Conservation (phyloP, 768 basidiomycete species). For the Tulasnella calospora region DNA sequence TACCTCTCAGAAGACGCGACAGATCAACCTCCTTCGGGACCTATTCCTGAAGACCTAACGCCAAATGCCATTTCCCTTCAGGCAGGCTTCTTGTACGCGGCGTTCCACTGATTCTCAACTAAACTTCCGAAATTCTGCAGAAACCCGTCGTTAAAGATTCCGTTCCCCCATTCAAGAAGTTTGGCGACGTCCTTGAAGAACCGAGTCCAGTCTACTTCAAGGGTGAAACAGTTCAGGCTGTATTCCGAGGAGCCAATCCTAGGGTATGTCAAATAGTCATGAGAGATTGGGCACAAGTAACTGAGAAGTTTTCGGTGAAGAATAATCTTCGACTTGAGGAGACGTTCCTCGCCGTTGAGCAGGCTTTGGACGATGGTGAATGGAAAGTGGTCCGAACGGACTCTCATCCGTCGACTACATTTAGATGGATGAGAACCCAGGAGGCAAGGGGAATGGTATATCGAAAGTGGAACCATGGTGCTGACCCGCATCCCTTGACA, state of each 20-base stretch:
- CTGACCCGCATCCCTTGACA: not conserved
- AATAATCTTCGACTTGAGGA: slow-evolving; percentile 72
- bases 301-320: slow-evolving; percentile 36
- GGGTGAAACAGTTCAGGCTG: slow-evolving; percentile 55
- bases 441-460: slow-evolving; percentile 36
- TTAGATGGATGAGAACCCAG: slow-evolving; percentile 57
- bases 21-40: slow-evolving; percentile 54
- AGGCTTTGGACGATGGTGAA: slow-evolving; percentile 40
- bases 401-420: slow-evolving; percentile 72
- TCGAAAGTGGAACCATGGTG: not conserved
- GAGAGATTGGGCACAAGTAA: not conserved
- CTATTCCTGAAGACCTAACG: slow-evolving; percentile 59
- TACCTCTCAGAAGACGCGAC: slow-evolving; percentile 51
- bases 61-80: slow-evolving; percentile 63
- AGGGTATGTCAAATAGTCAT: slow-evolving; percentile 45
- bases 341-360: slow-evolving; percentile 67
- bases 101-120: not conserved
- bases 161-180: slow-evolving; percentile 51
- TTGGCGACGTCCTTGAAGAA: slow-evolving; percentile 58
- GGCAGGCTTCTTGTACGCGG: slow-evolving; percentile 35
- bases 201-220: slow-evolving; percentile 45
- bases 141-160: slow-evolving; percentile 59
- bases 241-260: slow-evolving; percentile 74
- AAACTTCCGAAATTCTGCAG: slow-evolving; percentile 38
- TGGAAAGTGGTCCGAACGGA: slow-evolving; percentile 64